Conservation (phyloP, 148 eudicot species). For the Rhododendron ferrugineum region DNA sequence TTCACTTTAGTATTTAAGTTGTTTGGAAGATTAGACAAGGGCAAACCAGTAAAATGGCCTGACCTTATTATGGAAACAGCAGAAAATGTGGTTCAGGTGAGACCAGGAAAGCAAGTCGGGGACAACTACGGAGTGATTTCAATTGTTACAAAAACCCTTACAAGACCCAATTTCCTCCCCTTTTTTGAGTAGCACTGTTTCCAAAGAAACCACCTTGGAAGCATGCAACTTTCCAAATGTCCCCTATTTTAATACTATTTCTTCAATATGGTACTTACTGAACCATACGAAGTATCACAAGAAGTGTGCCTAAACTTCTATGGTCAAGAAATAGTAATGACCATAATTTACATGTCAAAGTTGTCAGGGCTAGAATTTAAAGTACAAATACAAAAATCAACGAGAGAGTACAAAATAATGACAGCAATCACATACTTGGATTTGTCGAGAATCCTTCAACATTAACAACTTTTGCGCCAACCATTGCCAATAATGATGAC, state of each 20-base stretch:
- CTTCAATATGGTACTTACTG: background rate
- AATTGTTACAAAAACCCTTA: background rate
- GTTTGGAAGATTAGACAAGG: background rate
- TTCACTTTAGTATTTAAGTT: background rate
- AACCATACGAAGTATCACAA: background rate
- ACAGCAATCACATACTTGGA: conserved; percentile 39
- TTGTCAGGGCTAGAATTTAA: background rate
- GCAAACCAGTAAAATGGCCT: background rate
- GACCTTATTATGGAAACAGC: background rate
- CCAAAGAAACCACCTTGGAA: background rate
- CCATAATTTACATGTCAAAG: background rate
- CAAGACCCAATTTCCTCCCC: background rate
- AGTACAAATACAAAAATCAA: background rate
- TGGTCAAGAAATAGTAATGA: background rate
- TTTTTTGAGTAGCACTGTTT: background rate
- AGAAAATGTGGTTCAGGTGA: background rate
- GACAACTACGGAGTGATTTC: background rate
- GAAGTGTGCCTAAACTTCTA: background rate
- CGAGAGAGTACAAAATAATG: background rate
- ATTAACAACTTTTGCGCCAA: conserved; percentile 58
- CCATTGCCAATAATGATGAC: conserved; percentile 52
- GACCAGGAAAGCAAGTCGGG: background rate
- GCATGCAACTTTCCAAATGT: background rate
- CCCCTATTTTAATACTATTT: background rate
- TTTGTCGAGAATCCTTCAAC: conserved; percentile 34